Evolutionary conservation across 2,329 filamentous ascomycete species (phyloP).

Genomic region (Nannizzia gypsea): DNA sequence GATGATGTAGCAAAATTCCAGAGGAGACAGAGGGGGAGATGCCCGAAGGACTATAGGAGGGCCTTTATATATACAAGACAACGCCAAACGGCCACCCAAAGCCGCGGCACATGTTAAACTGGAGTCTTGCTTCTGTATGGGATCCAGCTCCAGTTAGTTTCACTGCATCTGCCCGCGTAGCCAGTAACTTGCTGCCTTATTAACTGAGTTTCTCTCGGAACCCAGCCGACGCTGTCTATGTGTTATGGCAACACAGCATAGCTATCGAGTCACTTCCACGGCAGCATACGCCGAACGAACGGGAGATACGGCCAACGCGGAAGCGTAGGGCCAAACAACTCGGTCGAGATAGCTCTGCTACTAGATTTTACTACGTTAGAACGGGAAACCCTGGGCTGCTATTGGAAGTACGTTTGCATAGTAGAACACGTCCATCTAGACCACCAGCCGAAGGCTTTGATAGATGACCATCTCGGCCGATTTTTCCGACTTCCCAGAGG

Average conservation of each 20-base stretch:
- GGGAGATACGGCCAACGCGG: neutral
- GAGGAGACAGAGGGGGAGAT: neutral
- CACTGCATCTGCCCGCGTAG: neutral
- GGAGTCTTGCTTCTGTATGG: slow-evolving; percentile 3
- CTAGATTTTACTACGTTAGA: neutral
- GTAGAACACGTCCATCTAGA: neutral
- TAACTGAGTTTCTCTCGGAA: slow-evolving; percentile 3
- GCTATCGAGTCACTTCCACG: neutral
- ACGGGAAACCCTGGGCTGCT: neutral
- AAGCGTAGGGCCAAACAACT: neutral
- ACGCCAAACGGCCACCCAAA: slow-evolving; percentile 6
- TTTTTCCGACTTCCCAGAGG: neutral
- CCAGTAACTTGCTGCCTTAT: neutral
- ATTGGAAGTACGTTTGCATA: neutral
- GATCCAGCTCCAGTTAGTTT: neutral
- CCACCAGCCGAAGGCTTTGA: neutral
- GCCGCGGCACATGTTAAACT: slow-evolving; percentile 13
- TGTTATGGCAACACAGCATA: neutral
- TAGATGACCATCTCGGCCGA: neutral
- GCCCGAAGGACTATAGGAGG: neutral
- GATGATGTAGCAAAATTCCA: neutral
- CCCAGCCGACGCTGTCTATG: neutral
- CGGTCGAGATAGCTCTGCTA: neutral
- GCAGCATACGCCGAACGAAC: neutral
- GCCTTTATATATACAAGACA: slow-evolving; percentile 4